Base-by-base conservation (phyloP, 495 filamentous ascomycete genomes). In the Trichocladium uniseriatum region DNA sequence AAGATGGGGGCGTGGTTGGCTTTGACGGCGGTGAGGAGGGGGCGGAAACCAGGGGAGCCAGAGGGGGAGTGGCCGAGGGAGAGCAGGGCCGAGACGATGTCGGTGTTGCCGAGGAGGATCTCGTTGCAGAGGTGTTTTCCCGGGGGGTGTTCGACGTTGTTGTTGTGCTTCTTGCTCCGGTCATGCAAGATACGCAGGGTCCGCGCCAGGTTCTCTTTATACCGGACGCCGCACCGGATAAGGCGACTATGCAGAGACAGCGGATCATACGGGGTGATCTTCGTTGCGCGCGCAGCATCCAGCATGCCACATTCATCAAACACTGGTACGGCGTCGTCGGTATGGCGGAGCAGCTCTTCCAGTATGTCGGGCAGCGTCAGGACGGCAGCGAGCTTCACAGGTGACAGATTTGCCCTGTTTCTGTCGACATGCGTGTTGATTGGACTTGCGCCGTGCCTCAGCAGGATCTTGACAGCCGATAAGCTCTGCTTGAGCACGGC, bases 301-400 rank as follows among this genome's bases (percentile, higher is more conserved):
- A 51, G 35, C 32, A 51, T 44, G 10, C 32, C 40, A 15, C 34
- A 51, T 16, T 51, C 41, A 34, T 51, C 41, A 24, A 51, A 42
- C 19, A 52, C 3, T 3, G 24, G 36, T 16, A 11, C 50, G 5
- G 16, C 19, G 24, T 48, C 39, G 19, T 40, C 28, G 9, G 35
- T 29, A 13, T 43, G 22, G 24, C 20, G 31, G 14, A 55, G 36
- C 4, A 53, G 45, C 31, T 44, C 51, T n/a, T 49, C 51, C 5
- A 53, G 45, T 13, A 53, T 49, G 14, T 53, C 51, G 5, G 51
- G 51, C 11, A 53, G 32, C 8, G 51, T 53, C 21, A 53, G 21
- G 21, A 53, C 27, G 2, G 39, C 51, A 11, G 51, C 51, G 19
- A 53, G 44, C 16, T 53, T 45, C 1, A 53, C 38, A 1, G 51